phyloP scores from a whole-genome alignment of 352 stramenopile genomes.

The Globisporangium nagaii region DNA sequence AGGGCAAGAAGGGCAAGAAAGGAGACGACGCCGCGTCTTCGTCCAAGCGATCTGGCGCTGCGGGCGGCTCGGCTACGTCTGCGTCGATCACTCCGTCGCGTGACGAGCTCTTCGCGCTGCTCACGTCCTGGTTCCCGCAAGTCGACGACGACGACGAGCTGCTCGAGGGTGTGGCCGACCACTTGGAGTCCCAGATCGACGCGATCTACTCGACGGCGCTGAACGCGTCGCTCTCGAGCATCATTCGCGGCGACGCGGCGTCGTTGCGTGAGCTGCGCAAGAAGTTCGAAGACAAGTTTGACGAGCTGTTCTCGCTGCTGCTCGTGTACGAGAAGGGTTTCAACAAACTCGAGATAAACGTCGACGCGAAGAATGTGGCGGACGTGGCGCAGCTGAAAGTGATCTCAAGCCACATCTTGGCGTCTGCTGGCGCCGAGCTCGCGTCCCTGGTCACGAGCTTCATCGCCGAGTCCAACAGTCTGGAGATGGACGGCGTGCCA shows the following conservation, averaged over 20 bases:
- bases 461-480: constrained; percentile 48
- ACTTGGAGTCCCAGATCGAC: constrained; percentile 37
- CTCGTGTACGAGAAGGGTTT: constrained; percentile 57
- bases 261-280: constrained; percentile 63
- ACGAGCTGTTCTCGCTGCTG: constrained; percentile 48
- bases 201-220: constrained; percentile 50
- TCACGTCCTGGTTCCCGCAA: constrained; percentile 39
- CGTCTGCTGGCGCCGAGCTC: constrained; percentile 45
- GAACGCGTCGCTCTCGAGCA: constrained; percentile 44
- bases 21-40: constrained; percentile 14
- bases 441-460: constrained; percentile 58
- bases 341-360: constrained; percentile 59
- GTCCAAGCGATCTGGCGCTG: background rate
- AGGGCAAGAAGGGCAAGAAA: constrained; percentile 40
- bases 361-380: constrained; percentile 37
- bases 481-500: constrained; percentile 52
- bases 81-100: constrained; percentile 44
- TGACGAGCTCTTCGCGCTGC: constrained; percentile 36
- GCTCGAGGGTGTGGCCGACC: constrained; percentile 36
- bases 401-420: constrained; percentile 49
- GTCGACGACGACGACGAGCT: constrained; percentile 73
- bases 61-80: background rate
- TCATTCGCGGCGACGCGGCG: constrained; percentile 67
- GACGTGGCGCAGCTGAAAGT: constrained; percentile 42
- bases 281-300: constrained; percentile 73